Evolutionary conservation across 2,329 filamentous ascomycete species (phyloP), one percentile per base, ranked within the genome.

Genomic region (Ceratocystis eucalypticola): DNA sequence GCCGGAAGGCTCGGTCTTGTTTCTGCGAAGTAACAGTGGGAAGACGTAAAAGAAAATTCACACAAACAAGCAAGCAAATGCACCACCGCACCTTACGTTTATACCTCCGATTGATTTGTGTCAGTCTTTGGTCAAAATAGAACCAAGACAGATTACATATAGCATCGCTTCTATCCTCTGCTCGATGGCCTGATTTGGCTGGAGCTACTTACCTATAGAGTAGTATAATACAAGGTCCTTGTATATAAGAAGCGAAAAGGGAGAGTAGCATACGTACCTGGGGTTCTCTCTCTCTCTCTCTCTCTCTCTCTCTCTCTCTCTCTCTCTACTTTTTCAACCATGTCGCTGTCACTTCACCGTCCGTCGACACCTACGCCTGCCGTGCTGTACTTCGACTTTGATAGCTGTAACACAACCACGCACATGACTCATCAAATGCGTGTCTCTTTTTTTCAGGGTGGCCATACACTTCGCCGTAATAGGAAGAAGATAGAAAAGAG

Each of bases 331-430:
- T 50, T 25, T 64, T 30, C 45, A 53, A 44, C n/a, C 25, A 33
- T 28, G 37, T 30, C 45, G 37, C 25, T 50, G 41, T 64, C 44
- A 64, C 45, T 30, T 53, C n/a, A 5, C 22, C 22, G 22, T 22
- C 55, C 46, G 33, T 64, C 46, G 30, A 55, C 15, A 12, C 20
- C 15, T 55, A 53, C n/a, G 57, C 22, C 64, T 41, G 25, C 33
- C 64, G 20, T 25, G 7, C 30, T 37, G 37, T 37, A 7, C 22
- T 64, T 45, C 50, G 67, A 53, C 53, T 61, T 69, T 66, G 12
- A 65, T 67, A 65, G 30, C 33, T 33, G 64, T 65, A 65, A 61
- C 64, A 57, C 44, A 65, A 61, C 55, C 64, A 25, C 45, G 55
- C 65, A 62, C 53, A 62, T 46, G 64, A 44, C 64, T 66, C 45